Evolutionary conservation across 2,329 filamentous ascomycete species (phyloP), one percentile per base, ranked within the genome.

Genomic region (Niveomyces coronatus): DNA sequence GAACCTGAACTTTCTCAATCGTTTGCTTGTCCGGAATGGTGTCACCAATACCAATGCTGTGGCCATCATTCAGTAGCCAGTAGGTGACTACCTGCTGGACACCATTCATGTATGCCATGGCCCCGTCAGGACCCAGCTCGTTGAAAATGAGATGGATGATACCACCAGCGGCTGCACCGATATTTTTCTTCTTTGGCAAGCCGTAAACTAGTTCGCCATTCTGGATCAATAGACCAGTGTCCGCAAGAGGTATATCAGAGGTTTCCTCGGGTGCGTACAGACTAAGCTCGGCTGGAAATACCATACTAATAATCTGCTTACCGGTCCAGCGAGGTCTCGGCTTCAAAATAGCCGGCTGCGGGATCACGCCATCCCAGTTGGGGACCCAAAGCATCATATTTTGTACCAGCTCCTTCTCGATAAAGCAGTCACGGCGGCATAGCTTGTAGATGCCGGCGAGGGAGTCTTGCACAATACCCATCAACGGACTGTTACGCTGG

Each of bases 391-490:
- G 73, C 70, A 98, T 82, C 49, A 94, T 74, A 59, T 95, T 93
- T 87, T 95, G 96, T 47, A 98, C 83, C 56, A 88, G 73, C 49
- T 94, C 83, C 58, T 89, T 88, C 41, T 77, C 82, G 42, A 98
- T 65, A 64, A 98, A 95, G 20, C 85, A 79, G 58, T 98, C 91
- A 56, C 88, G 80, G 50, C 87, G 83, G 52, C 84, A 94, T 49
- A 99, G 79, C 68, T 98, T 98, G 76, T 95, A 98, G 30, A 87
- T 82, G 63, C 93, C 91, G 49, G 88, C 91, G 42, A 99, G 72
- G 17, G 89, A 94, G 61, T 99, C 91, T 60, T 99, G 91, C 16
- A 98, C 91, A 49, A 98, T 96, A 77, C 93, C 93, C 93, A 99
- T 99, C 40, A 98, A 72, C 32, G 91, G 93, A 41, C 85, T 84